These are phyloP conservation scores for Pichia deserticola DNA, from an alignment of 805 yeast species.

Conservation along the genomic window DNA sequence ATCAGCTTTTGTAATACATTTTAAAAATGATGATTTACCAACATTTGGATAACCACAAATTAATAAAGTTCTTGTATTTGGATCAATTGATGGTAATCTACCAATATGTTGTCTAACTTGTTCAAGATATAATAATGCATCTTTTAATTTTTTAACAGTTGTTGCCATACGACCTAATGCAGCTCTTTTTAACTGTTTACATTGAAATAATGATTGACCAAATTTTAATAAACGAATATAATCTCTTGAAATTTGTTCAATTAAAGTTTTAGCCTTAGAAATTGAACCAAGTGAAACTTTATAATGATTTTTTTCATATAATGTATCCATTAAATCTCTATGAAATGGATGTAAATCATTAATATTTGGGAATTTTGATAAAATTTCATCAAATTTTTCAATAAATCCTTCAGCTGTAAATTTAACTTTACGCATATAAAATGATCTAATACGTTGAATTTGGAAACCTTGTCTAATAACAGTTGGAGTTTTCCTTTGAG, in stretches of 20 bases:
- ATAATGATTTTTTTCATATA: constrained; percentile 96
- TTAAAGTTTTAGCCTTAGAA: constrained; percentile 85
- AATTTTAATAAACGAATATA: constrained; percentile 89
- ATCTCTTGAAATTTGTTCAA: constrained; percentile 95
- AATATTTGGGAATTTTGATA: constrained; percentile 89
- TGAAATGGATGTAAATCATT: constrained; percentile 98
- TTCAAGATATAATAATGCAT: constrained; percentile 86
- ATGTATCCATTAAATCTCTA: constrained; percentile 94
- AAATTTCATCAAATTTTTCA: constrained; percentile 82
- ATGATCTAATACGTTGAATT: constrained; percentile 92
- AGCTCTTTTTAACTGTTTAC: constrained; percentile 97
- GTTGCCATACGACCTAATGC: constrained; percentile 99
- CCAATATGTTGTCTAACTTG: constrained; percentile 99
- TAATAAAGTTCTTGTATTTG: constrained; percentile 93
- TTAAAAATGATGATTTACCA: constrained; percentile 93
- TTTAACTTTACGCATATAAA: constrained; percentile 96
- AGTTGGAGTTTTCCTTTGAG: constrained; percentile 99
- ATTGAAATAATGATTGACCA: constrained; percentile 96
- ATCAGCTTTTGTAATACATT: constrained; percentile 92
- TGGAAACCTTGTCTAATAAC: constrained; percentile 95
- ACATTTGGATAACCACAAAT: constrained; percentile 99
- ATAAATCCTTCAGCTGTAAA: constrained; percentile 94
- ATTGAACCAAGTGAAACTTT: constrained; percentile 94
- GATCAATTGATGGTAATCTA: constrained; percentile 96
- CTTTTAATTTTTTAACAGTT: constrained; percentile 89